Evolutionary conservation across 2,329 filamentous ascomycete genomes (phyloP), one percentile per base, ranked within the genome.

Genomic region (Neopestalotiopsis clavispora): DNA sequence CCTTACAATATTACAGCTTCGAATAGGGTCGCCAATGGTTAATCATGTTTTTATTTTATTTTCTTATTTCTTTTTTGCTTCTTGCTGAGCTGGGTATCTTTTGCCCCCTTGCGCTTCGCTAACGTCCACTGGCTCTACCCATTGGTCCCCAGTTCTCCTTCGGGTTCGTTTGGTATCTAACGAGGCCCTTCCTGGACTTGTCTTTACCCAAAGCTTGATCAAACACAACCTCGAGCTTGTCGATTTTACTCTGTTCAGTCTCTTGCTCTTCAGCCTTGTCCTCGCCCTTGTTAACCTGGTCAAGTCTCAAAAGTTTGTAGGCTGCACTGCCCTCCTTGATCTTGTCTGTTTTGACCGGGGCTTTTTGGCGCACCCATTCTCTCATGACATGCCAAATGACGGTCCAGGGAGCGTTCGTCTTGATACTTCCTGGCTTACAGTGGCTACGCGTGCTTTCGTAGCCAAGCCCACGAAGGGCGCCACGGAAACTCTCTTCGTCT

Each of bases 91-190:
- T 52, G 45, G 45, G 45, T 20, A n/a, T 52, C 45, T 17, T 14
- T n/a, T 10, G 9, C 17, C 45, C 7, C 3, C n/a, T 52, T 28
- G 23, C 23, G 23, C 89, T 69, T 64, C 40, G 86, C 94, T 79
- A 95, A 85, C 80, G 79, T n/a, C 82, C 84, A 72, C 79, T 85
- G 32, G 88, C 88, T 72, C 84, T 83, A 66, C 82, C 84, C 89
- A 97, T 90, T 1, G 96, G 96, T 0, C 96, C 96, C 96, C 96
- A 99, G 79, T 98, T 96, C 76, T 94, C 91, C 69, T 92, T 86
- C 60, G 96, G 96, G 78, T 98, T 98, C 70, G 91, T 83, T 83
- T 97, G 96, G 80, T 98, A 99, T 71, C 95, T 86, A 67, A 97
- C 90, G 60, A 97, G 85, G 72, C 91, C 92, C 78, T 89, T 91